Evolutionary conservation across 192 early-diverging fungal genomes (phyloP), one percentile per base, ranked within the genome.

Genomic region (Coemansia nantahalensis): DNA sequence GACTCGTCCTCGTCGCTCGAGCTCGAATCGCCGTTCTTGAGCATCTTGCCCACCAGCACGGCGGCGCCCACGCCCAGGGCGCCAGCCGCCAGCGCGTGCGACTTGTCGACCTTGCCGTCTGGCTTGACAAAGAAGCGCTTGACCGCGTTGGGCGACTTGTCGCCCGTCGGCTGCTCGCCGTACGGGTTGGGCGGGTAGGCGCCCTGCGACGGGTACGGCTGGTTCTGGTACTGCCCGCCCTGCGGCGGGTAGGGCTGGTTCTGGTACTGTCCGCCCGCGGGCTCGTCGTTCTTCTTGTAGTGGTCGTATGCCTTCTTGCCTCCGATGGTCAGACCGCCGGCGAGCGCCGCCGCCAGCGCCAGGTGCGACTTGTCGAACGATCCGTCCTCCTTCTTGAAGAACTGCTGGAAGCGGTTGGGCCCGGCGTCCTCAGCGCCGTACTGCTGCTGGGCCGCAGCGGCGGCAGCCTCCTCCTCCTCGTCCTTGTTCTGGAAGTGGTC

Each of bases 251-350:
- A 43, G 17, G 18, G 32, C 48, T 59, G 47, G 42, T 59, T 40
- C 48, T 59, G 48, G 31, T 48, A 39, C 57, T 59, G 48, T 11
- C 28, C 36, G 14, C 49, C 22, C 4, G 21, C 49, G 42, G 48
- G 24, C 26, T 48, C 35, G 26, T 56, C 15, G 19, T 60, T 28
- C 35, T 64, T 54, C 42, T 65, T 32, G 33, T 39, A 49, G 39
- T 57, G 35, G 54, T 62, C 48, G 18, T 69, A 69, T 17, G 42
- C 14, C 39, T 62, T 61, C 49, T 62, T 57, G 44, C 54, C 66
- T 13, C 35, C 42, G 11, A 51, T 31, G 34, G 47, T 38, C 11
- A 59, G 45, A 35, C 39, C 59, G 3, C 51, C 47, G 21, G 39
- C 44, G 31, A 54, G 49, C 7, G 45, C 49, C 2, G 53, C 48